Base-by-base conservation (phyloP, 164 flowering plant species). In the Euptelea pleiosperma region DNA sequence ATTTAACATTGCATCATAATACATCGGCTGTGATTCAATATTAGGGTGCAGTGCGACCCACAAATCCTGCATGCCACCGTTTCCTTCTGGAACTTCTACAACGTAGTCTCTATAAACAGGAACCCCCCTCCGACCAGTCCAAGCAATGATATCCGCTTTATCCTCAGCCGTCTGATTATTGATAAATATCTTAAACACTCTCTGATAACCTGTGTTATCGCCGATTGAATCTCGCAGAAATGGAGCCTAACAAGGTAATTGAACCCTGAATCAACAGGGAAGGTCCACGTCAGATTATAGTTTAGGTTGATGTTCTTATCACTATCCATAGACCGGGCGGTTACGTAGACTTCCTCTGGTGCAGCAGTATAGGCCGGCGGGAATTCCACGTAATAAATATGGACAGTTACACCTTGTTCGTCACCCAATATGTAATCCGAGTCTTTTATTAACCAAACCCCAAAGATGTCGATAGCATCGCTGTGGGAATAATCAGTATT, bases 231-330 rank as follows among this genome's bases (percentile, higher is more conserved):
- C 34, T 83, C 88, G 47, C 85, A n/a, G n/a, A n/a, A n/a, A n/a
- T n/a, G n/a, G n/a, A n/a, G n/a, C n/a, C n/a, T n/a, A n/a, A n/a
- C n/a, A n/a, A n/a, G n/a, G n/a, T n/a, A n/a, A n/a, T n/a, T n/a
- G n/a, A n/a, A n/a, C n/a, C n/a, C n/a, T n/a, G 74, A 33, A 58
- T 82, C 84, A 18, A 78, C 74, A 9, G 61, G 64, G 36, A 82
- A 74, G 1, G 45, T 34, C 87, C 87, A 82, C 25, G 81, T 74
- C 15, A 82, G 71, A 35, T 82, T 78, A 30, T 33, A 70, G 55
- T 57, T 66, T 1, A 55, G 11, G 8, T 63, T 54, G 0, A 50
- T 21, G 18, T 59, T 45, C 6, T 10, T 43, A n/a, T 43, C 21
- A 34, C 59, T 41, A 0, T 66, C 75, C 63, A 67, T 60, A 2